A percentile compares a stretch with the other conserved stretches of the same genome.
phyloP scores from a whole-genome alignment of 2,329 filamentous ascomycete species.

The Venturia oleaginea region DNA sequence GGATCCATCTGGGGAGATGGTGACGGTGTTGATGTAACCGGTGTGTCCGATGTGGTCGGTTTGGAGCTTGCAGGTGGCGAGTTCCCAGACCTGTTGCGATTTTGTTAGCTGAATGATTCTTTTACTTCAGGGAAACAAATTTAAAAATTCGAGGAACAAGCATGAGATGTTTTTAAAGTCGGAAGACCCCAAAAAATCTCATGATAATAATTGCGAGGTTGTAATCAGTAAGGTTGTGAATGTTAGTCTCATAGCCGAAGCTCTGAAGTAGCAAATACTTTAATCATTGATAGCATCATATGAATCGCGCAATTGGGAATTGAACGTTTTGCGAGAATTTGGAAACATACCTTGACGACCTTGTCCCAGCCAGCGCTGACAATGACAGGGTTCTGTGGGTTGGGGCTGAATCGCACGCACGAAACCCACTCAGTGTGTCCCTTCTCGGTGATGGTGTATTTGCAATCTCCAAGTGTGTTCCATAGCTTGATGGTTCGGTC shows the following conservation, averaged over 20 bases:
- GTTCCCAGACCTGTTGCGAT: slow-evolving; percentile 80
- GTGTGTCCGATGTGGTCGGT: slow-evolving; percentile 99
- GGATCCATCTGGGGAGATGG: slow-evolving; percentile 98
- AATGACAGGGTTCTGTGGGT: slow-evolving; percentile 99
- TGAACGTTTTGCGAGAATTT: slow-evolving; percentile 15
- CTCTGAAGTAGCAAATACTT: slow-evolving; percentile 99
- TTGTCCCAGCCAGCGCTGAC: slow-evolving; percentile 99
- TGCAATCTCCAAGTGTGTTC: slow-evolving; percentile 99
- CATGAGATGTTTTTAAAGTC: background rate
- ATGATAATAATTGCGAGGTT: slow-evolving; percentile 17
- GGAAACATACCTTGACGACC: slow-evolving; percentile 94
- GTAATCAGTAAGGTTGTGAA: slow-evolving; percentile 77
- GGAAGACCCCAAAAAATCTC: background rate
- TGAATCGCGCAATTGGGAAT: slow-evolving; percentile 30
- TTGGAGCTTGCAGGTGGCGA: slow-evolving; percentile 98
- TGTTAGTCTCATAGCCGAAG: slow-evolving; percentile 95
- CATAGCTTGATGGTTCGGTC: slow-evolving; percentile 99
- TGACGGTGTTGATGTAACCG: slow-evolving; percentile 99
- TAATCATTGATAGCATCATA: slow-evolving; percentile 79
- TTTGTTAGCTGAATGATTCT: background rate
- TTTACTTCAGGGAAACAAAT: background rate
- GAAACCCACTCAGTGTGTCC: slow-evolving; percentile 99
- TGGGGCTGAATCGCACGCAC: slow-evolving; percentile 98
- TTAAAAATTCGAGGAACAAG: background rate
- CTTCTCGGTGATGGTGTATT: slow-evolving; percentile 99